Conservation (phyloP, 192 early-diverging fungal genomes). For the Cetraspora pellucida region DNA sequence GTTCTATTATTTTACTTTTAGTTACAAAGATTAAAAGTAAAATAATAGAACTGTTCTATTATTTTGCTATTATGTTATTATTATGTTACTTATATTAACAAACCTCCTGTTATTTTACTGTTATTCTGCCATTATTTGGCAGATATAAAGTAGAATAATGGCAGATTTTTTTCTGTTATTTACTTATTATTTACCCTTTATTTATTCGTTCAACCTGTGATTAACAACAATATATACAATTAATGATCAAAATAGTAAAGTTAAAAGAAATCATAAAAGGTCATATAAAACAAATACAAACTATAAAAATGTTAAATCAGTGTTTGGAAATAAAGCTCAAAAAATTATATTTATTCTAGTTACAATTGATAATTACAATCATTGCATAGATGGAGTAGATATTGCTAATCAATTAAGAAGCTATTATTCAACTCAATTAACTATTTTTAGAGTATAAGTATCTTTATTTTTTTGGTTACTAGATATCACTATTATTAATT, state of each 20-base stretch:
- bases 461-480: constrained; percentile 39
- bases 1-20: too few species aligned
- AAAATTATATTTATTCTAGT: constrained; percentile 1
- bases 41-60: too few species aligned
- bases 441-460: constrained; percentile 33
- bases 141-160: too few species aligned
- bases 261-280: not conserved
- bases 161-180: too few species aligned
- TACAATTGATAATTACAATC: constrained; percentile 40
- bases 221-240: too few species aligned
- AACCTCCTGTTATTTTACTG: too few species aligned
- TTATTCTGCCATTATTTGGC: too few species aligned
- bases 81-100: too few species aligned
- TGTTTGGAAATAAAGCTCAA: constrained; percentile 30
- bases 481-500: constrained; percentile 34
- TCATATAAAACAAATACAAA: constrained; percentile 34
- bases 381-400: constrained; percentile 41
- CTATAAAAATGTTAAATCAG: constrained; percentile 18
- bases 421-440: constrained; percentile 37
- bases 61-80: too few species aligned
- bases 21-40: too few species aligned
- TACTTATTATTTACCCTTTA: too few species aligned
- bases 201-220: too few species aligned
- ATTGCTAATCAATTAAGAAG: constrained; percentile 39
- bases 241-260: not conserved